Base-by-base conservation (phyloP, 306 rosid genomes). In the Sechiopsis laciniata region DNA sequence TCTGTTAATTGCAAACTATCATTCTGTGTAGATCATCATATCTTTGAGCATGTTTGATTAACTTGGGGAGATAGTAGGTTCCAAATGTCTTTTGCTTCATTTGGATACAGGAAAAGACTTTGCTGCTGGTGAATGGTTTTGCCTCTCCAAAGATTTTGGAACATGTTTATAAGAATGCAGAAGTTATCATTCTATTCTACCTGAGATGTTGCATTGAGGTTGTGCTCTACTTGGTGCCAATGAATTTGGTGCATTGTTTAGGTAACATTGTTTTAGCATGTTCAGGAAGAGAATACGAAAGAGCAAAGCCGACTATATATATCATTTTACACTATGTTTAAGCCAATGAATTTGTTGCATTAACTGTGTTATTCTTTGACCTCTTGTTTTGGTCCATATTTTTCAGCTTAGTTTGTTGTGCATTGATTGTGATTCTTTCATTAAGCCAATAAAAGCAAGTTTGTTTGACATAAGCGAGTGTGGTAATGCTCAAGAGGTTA, bases 41-140 rank as follows among this genome's bases (percentile, higher is more conserved):
- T 68, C 56, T 68, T 21, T 21, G 59, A 70, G 45, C 58, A 69
- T 68, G 46, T 29, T 69, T 50, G 22, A 45, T 51, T 51, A 50
- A 70, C 60, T 52, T 52, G 22, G 45, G 9, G 74, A 70, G 26
- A 10, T 50, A 7, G 1, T 68, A 21, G 45, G 74, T 51, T 24
- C 22, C 59, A 51, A 68, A 69, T 22, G 56, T 61, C n/a, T 10
- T 10, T 59, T 59, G 13, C 26, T 59, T 9, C 40, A 59, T 59
- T 59, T 59, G 40, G 42, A 22, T 12, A 0, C 15, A 10, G 15
- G 32, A 60, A 32, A 32, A 11, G 42, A 24, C 17, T 1, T 7
- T 61, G 19, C 69, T 62, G 50, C 50, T 62, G 8, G 69, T 62
- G 22, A 35, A 62, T 60, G 67, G 26, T 8, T 26, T 60, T 12